Evolutionary conservation across 805 yeast species (phyloP).

Genomic region (Myxozyma vanderwaltii): DNA sequence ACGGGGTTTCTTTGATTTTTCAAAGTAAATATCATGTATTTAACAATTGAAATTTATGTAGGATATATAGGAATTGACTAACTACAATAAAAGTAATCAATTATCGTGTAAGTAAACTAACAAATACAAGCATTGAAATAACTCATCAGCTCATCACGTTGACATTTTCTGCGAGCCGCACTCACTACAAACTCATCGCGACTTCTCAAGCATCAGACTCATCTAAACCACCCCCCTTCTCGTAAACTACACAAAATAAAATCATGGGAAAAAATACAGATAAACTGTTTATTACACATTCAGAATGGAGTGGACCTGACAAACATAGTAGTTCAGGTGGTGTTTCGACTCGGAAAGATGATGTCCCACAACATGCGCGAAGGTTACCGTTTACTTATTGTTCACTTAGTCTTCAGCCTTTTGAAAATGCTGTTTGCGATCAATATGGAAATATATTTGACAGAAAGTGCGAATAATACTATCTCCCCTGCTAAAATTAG

Average conservation of each 20-base stretch:
- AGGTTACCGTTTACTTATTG: constrained; percentile 42
- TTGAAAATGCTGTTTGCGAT: constrained; percentile 37
- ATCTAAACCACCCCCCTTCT: too few relatives aligned
- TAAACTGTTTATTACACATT: constrained; percentile 43
- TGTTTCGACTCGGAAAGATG: constrained; percentile 14
- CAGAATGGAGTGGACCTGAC: constrained; percentile 42
- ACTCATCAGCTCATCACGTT: too few relatives aligned
- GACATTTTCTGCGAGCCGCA: background rate
- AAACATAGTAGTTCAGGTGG: constrained; percentile 40
- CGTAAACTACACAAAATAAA: background rate
- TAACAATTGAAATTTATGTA: too few relatives aligned
- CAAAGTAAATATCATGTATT: too few relatives aligned
- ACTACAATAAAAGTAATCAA: too few relatives aligned
- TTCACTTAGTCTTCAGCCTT: constrained; percentile 40
- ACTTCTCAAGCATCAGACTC: too few relatives aligned
- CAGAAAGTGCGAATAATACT: constrained; percentile 21
- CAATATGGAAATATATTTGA: constrained; percentile 42
- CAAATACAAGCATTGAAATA: too few relatives aligned
- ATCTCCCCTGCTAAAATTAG: too few relatives aligned
- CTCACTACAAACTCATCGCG: background rate
- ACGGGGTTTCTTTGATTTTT: too few relatives aligned
- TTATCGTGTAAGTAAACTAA: too few relatives aligned
- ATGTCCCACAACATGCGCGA: constrained; percentile 11
- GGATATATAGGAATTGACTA: too few relatives aligned
- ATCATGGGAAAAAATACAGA: constrained; percentile 45